Percentiles rank a stretch among this genome's conserved stretches.
These are phyloP conservation scores for Penicilliopsis zonata DNA, from an alignment of 495 filamentous ascomycete species.

Conservation along the genomic window DNA sequence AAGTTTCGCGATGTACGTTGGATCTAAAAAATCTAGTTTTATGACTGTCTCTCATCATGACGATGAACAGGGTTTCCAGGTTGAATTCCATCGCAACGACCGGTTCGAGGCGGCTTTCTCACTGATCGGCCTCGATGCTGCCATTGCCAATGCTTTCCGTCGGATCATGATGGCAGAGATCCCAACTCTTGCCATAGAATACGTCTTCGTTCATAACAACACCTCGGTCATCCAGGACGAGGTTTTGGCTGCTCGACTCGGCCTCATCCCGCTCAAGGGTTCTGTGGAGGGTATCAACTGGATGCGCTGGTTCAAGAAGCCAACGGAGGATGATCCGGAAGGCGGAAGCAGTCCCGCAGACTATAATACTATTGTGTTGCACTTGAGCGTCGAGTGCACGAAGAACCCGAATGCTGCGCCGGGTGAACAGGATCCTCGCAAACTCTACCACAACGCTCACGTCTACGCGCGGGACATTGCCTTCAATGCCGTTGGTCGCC, in stretches of 20 bases:
- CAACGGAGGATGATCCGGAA: slow-evolving; percentile 39
- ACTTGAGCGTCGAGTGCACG: slow-evolving; percentile 63
- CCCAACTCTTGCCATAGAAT: slow-evolving; percentile 85
- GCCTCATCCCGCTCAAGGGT: slow-evolving; percentile 80
- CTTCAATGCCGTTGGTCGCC: slow-evolving; percentile 63
- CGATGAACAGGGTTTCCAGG: slow-evolving; percentile 41
- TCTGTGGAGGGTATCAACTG: slow-evolving; percentile 59
- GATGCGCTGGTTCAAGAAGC: slow-evolving; percentile 64
- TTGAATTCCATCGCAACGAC: slow-evolving; percentile 76
- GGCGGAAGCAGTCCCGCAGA: slow-evolving; percentile 45
- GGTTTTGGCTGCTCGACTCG: slow-evolving; percentile 78
- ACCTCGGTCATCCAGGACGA: slow-evolving; percentile 97
- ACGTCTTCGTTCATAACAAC: slow-evolving; percentile 84
- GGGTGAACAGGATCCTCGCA: slow-evolving; percentile 65
- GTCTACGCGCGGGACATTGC: slow-evolving; percentile 76
- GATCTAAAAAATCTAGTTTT: background rate
- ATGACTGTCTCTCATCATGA: slow-evolving; percentile 5
- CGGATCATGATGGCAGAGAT: slow-evolving; percentile 94
- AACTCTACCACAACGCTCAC: slow-evolving; percentile 72
- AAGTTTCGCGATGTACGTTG: slow-evolving; percentile 49
- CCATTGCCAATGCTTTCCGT: slow-evolving; percentile 95
- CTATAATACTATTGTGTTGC: slow-evolving; percentile 67
- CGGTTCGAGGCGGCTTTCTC: slow-evolving; percentile 73
- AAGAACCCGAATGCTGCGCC: slow-evolving; percentile 56
- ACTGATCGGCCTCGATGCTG: slow-evolving; percentile 79